Evolutionary conservation across 345 rosid genomes (phyloP), one percentile per base, ranked within the genome.

Genomic region (Populus ilicifolia): DNA sequence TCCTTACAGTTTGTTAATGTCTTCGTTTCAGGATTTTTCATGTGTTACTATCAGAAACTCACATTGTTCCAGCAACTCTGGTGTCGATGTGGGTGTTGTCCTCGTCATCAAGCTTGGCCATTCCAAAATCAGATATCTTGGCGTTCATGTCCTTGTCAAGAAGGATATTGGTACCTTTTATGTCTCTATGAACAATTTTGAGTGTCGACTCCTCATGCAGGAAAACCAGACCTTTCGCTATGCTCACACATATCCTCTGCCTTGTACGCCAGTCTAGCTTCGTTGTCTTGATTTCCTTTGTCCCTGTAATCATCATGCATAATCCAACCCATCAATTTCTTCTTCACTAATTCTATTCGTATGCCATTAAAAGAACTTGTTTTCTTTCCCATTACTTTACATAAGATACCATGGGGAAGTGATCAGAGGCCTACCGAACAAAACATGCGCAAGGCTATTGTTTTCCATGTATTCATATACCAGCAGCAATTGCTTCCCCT

Each of bases 401-500:
- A 38, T 38, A 38, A 7, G 41, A 38, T 38, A 38, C 41, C 8
- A 38, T 38, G 10, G 25, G 25, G 21, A 35, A 13, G 29, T 29
- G 33, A 44, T 39, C 59, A 79, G 41, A 38, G 41, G 41, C 80
- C 79, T 61, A 85, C 85, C 88, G 30, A 81, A 85, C 46, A 88
- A 85, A 50, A 87, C 89, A 27, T 84, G 71, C 5, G 90, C 87
- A 38, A 88, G 87, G 72, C 86, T 85, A 79, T 89, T 88, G 79
- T 88, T 89, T 70, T 85, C 85, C 41, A 38, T 38, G 41, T 38
- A 38, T 8, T 38, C 41, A 38, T 38, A 38, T 38, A 38, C 41
- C 10, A 38, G 41, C 41, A 38, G 8, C 41, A 38, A 38, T 7
- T 7, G 41, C 1, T 38, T 38, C 8, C 41, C 41, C 41, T 38